phyloP scores from a whole-genome alignment of 2,329 filamentous ascomycete species.

The Clonostachys rosea region DNA sequence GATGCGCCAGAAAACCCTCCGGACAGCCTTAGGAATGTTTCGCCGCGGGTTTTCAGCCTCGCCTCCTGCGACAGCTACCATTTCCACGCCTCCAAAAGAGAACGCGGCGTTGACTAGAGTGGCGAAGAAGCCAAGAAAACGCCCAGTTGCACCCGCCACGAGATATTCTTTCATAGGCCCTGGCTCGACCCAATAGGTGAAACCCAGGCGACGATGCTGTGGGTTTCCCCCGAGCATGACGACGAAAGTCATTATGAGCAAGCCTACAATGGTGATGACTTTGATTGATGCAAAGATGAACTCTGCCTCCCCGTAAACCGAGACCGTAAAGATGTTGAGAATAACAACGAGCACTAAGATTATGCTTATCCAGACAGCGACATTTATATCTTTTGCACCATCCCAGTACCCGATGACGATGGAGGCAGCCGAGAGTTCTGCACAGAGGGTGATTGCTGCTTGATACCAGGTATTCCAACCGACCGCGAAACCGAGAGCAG shows the following conservation, averaged over 20 bases:
- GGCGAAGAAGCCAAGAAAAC: conserved; percentile 69
- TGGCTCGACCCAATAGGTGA: conserved; percentile 42
- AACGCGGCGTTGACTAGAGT: conserved; percentile 72
- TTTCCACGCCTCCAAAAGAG: conserved; percentile 67
- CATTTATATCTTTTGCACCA: conserved; percentile 22
- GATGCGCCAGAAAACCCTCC: conserved; percentile 66
- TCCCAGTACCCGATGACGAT: conserved; percentile 46
- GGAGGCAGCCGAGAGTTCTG: conserved; percentile 43
- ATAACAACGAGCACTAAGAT: conserved; percentile 46
- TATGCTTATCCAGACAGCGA: conserved; percentile 50
- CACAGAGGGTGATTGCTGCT: conserved; percentile 30
- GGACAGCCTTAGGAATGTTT: conserved; percentile 74
- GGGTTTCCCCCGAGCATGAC: conserved; percentile 58
- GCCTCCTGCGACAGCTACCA: conserved; percentile 70
- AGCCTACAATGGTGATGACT: conserved; percentile 51
- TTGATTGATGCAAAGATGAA: conserved; percentile 55
- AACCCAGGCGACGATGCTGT: conserved; percentile 38
- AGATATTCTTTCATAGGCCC: conserved; percentile 54
- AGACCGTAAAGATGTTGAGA: conserved; percentile 52
- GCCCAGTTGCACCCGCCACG: conserved; percentile 15
- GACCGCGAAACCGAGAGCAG: conserved; percentile 53
- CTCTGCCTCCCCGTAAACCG: conserved; percentile 55
- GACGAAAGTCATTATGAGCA: conserved; percentile 58
- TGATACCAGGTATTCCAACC: conserved; percentile 31
- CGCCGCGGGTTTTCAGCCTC: conserved; percentile 67